Evolutionary conservation across 2,329 filamentous ascomycete species (phyloP).

Genomic region (Fusarium illudens): DNA sequence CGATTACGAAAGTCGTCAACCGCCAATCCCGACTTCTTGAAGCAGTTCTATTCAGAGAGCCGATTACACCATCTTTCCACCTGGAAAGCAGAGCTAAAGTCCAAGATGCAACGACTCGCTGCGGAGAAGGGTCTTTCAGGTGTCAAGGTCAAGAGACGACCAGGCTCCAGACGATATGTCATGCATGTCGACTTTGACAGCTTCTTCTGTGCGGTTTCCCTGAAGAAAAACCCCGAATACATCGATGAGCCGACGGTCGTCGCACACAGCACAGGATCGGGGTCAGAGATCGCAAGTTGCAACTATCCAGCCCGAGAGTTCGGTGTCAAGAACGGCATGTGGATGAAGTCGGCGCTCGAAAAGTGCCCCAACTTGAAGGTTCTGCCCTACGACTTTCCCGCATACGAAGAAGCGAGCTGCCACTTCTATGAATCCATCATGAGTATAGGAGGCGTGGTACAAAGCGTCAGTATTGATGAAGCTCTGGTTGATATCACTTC

Average conservation of each 20-base stretch:
- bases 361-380: slow-evolving; percentile 87
- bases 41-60: slow-evolving; percentile 95
- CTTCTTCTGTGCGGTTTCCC: slow-evolving; percentile 94
- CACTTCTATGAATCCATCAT: slow-evolving; percentile 89
- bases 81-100: slow-evolving; percentile 96
- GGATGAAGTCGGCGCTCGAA: slow-evolving; percentile 92
- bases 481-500: slow-evolving; percentile 85
- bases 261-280: slow-evolving; percentile 83
- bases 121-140: slow-evolving; percentile 67
- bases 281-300: slow-evolving; percentile 96
- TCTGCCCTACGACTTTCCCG: slow-evolving; percentile 94
- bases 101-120: slow-evolving; percentile 82
- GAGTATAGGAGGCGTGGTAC: slow-evolving; percentile 80
- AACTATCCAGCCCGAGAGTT: slow-evolving; percentile 90
- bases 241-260: slow-evolving; percentile 84
- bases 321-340: slow-evolving; percentile 98
- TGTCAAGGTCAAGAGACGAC: slow-evolving; percentile 59
- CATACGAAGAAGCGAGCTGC: slow-evolving; percentile 89
- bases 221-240: slow-evolving; percentile 78
- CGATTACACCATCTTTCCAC: slow-evolving; percentile 93
- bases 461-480: slow-evolving; percentile 97
- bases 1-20: slow-evolving; percentile 88
- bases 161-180: slow-evolving; percentile 79
- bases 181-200: slow-evolving; percentile 98
- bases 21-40: slow-evolving; percentile 90